Evolutionary conservation across 2,329 filamentous ascomycete species (phyloP).

Genomic region (Zasmidium angulare): DNA sequence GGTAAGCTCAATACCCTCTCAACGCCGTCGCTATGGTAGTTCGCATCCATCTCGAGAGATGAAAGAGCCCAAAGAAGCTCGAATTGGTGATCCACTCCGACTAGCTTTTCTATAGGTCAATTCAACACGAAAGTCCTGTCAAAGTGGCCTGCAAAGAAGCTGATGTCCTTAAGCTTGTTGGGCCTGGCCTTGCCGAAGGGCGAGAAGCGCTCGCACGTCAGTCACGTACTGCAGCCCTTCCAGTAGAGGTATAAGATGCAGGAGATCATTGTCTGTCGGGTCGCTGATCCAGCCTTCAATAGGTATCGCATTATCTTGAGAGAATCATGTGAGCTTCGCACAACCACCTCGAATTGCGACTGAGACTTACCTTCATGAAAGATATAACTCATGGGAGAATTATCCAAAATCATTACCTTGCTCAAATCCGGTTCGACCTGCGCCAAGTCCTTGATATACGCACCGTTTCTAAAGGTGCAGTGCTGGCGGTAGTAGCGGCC

Average conservation of each 20-base stretch:
- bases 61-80: too few relatives aligned
- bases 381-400: slow-evolving; percentile 96
- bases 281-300: slow-evolving; percentile 99
- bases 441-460: slow-evolving; percentile 97
- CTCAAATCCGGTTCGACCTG: slow-evolving; percentile 95
- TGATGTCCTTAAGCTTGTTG: slow-evolving; percentile 29
- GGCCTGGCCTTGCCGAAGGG: slow-evolving; percentile 78
- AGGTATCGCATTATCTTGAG: slow-evolving; percentile 90
- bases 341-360: not conserved
- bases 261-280: slow-evolving; percentile 90
- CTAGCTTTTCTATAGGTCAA: too few relatives aligned
- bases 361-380: slow-evolving; percentile 85
- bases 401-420: slow-evolving; percentile 98
- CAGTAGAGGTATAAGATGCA: slow-evolving; percentile 87
- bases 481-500: slow-evolving; percentile 94
- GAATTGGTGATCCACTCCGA: too few relatives aligned
- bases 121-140: too few relatives aligned
- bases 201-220: slow-evolving; percentile 87
- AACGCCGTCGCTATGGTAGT: slow-evolving; percentile 4
- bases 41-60: not conserved
- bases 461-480: slow-evolving; percentile 91
- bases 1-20: not conserved
- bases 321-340: not conserved
- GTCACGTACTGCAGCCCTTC: slow-evolving; percentile 96
- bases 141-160: not conserved